Evolutionary conservation across 306 rosid genomes (phyloP).

Genomic region (Corylus heterophylla): DNA sequence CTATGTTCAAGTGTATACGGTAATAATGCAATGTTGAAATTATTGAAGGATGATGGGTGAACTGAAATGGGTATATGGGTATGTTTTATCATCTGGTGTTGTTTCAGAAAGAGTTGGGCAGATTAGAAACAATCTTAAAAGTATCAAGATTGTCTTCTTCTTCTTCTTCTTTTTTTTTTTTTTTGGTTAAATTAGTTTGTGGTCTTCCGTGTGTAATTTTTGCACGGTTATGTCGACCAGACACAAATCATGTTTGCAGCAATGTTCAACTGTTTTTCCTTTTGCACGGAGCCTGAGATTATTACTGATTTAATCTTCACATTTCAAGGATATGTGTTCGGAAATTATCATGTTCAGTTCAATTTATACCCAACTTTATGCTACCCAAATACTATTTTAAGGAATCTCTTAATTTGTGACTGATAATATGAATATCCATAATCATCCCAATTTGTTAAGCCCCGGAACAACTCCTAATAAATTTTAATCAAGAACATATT

Average conservation of each 20-base stretch:
- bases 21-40: neutral
- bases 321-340: neutral
- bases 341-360: neutral
- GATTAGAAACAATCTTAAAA: neutral
- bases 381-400: neutral
- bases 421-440: neutral
- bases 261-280: no score
- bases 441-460: neutral
- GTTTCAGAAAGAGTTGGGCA: neutral
- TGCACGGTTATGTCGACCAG: neutral
- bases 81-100: neutral
- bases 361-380: neutral
- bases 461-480: no score
- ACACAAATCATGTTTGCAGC: no score
- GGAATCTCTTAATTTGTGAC: neutral
- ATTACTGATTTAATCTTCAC: neutral
- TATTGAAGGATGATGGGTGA: neutral
- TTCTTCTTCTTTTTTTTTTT: neutral
- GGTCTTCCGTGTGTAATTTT: neutral
- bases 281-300: no score
- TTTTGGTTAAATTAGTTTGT: neutral
- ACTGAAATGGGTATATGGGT: slow-evolving; percentile 9
- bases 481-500: neutral
- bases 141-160: neutral
- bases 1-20: neutral